phyloP scores from a whole-genome alignment of 2,329 filamentous ascomycete species.

The Colletotrichum sp. region DNA sequence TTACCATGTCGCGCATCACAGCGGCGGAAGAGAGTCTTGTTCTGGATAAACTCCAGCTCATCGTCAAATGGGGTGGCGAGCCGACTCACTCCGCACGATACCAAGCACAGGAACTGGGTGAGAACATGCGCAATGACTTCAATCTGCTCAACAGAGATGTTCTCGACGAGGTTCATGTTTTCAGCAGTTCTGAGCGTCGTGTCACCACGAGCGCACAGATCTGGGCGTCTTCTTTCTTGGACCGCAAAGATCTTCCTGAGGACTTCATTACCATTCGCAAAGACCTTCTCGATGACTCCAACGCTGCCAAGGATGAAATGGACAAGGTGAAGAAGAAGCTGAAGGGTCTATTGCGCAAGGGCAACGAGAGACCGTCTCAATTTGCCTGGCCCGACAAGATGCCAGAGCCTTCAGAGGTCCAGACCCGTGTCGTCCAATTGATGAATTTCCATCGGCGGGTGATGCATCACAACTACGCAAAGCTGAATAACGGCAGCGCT shows the following conservation, averaged over 20 bases:
- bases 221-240: slow-evolving; percentile 88
- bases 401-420: slow-evolving; percentile 92
- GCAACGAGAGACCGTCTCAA: slow-evolving; percentile 90
- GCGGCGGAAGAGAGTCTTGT: slow-evolving; percentile 92
- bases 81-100: slow-evolving; percentile 97
- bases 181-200: slow-evolving; percentile 92
- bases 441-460: slow-evolving; percentile 98
- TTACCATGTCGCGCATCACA: slow-evolving; percentile 92
- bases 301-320: slow-evolving; percentile 98
- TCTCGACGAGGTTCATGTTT: slow-evolving; percentile 90
- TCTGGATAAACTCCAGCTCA: slow-evolving; percentile 93
- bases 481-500: slow-evolving; percentile 69
- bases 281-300: slow-evolving; percentile 94
- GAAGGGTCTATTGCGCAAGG: slow-evolving; percentile 88
- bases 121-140: slow-evolving; percentile 95
- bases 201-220: slow-evolving; percentile 97
- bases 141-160: slow-evolving; percentile 91
- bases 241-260: slow-evolving; percentile 81
- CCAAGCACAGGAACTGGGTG: slow-evolving; percentile 91
- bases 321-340: slow-evolving; percentile 99
- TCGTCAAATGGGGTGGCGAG: slow-evolving; percentile 99
- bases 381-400: slow-evolving; percentile 98
- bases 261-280: slow-evolving; percentile 93
- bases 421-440: slow-evolving; percentile 88
- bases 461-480: slow-evolving; percentile 92